phyloP scores from a whole-genome alignment of 805 yeast species.

The Ogataea paraovalis region DNA sequence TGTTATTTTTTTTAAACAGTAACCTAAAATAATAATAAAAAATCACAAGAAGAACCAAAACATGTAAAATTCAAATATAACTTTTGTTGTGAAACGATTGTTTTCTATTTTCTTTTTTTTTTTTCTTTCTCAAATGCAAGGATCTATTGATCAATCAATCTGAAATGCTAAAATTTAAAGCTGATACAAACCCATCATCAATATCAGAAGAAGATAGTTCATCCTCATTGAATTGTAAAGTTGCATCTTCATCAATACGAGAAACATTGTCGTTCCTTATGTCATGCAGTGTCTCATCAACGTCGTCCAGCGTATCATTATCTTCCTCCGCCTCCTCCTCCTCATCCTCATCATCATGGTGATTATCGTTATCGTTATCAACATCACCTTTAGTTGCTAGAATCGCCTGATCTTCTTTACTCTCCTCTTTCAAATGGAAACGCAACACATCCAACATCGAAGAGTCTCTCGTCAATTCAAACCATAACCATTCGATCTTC shows the following conservation, averaged over 20 bases:
- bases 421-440: not conserved
- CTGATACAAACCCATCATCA: slow-evolving; percentile 19
- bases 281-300: not conserved
- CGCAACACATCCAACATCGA: slow-evolving; percentile 13
- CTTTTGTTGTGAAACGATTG: not conserved
- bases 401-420: not conserved
- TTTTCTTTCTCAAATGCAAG: not conserved
- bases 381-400: not conserved
- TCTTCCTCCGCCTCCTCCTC: not conserved
- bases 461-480: slow-evolving; percentile 43
- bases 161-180: slow-evolving; percentile 16
- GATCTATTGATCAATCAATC: not conserved
- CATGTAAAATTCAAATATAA: not conserved
- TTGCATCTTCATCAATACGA: slow-evolving; percentile 12
- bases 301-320: not conserved
- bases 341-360: not conserved
- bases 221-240: not conserved
- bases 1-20: no score
- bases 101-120: not conserved
- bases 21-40: no score
- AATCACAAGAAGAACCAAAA: not conserved
- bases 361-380: not conserved
- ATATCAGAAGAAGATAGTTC: not conserved
- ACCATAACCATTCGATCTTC: slow-evolving; percentile 54
- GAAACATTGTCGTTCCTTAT: not conserved